Evolutionary conservation across 345 rosid species (phyloP), one percentile per base, ranked within the genome.

Genomic region (Erucastrum elatum): DNA sequence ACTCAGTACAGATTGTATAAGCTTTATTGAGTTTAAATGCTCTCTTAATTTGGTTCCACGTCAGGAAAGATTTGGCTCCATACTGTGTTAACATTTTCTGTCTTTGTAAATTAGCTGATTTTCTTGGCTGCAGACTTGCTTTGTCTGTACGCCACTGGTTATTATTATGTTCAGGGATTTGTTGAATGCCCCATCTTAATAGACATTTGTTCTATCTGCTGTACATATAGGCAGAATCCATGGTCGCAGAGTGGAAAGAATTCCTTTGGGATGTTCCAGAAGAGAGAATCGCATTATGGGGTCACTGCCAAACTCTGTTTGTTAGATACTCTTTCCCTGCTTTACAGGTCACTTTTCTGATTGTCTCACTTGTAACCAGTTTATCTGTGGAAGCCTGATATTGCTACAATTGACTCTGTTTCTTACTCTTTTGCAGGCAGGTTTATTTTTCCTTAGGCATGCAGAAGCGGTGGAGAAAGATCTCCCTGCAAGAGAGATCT

Each of bases 181-280:
- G 8, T 68, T 62, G 63, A 75, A 63, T 69, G 75, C 66, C 31
- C 55, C 64, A 39, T 70, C 26, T 80, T 30, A 25, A 64, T 67
- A 13, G 17, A 75, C 44, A 27, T 25, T 69, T 58, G 30, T 49
- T 67, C 35, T 65, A 26, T 71, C 58, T 81, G 63, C 55, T 72
- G 66, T 67, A 77, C 62, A 65, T 85, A 74, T 83, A 95, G 99
- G 99, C 97, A 68, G 99, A 95, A 85, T 90, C 98, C 73, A 88
- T 95, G 98, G 98, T 91, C 74, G 95, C 93, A 37, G 99, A 93
- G 86, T 95, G 99, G 99, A 93, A 90, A 84, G 98, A 93, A 82
- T 95, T 95, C 85, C 99, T 95, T 56, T 95, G 99, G 99, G 99
- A 95, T 88, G 98, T 95, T 79, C 94, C 94, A 44, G 99, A 95